Base-by-base conservation (phyloP, 441 rosid species). In the Euphorbia corollata region DNA sequence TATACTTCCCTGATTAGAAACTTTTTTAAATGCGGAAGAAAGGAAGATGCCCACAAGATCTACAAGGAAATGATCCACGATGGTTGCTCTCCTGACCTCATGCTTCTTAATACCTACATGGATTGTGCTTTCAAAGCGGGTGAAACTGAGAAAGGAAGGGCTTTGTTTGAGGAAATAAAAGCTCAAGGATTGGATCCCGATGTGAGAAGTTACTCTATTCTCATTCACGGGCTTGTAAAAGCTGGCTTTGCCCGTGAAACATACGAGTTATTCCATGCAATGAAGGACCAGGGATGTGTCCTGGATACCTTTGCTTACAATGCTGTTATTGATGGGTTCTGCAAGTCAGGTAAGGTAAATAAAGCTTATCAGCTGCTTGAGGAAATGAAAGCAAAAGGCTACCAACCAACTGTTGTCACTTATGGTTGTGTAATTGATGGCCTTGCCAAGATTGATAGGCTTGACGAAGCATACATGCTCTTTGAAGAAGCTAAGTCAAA, bases 381-480 rank as follows among this genome's bases (percentile, higher is more conserved):
- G 78, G 99, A 91, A 71, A 91, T 93, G 99, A 91, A 85, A 81
- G 72, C 81, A 20, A 87, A 81, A 55, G 93, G 92, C 71, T 82
- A 73, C 71, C 86, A 82, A 54, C 96, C 96, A 54, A 87, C 90
- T 51, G 90, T 91, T 64, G 93, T 93, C 30, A 87, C 99, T 19
- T 93, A 93, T 67, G 99, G 99, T 68, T 91, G 91, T 30, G 85
- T 89, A 32, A 74, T 93, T 12, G 96, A 91, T 68, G 95, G 95
- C 45, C 93, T 93, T 48, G 84, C 95, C 0, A 91, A 93, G 67
- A 91, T 91, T 70, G 96, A 93, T 73, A 81, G 97, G 86, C 92
- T 93, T 62, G 97, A 93, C 79, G 99, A 93, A 75, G 97, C 96
- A 65, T 87, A 91, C 79, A 85, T 86, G 95, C 92, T 93, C 56